Base-by-base conservation (phyloP, 352 stramenopile genomes). In the Pythium scleroteichum region DNA sequence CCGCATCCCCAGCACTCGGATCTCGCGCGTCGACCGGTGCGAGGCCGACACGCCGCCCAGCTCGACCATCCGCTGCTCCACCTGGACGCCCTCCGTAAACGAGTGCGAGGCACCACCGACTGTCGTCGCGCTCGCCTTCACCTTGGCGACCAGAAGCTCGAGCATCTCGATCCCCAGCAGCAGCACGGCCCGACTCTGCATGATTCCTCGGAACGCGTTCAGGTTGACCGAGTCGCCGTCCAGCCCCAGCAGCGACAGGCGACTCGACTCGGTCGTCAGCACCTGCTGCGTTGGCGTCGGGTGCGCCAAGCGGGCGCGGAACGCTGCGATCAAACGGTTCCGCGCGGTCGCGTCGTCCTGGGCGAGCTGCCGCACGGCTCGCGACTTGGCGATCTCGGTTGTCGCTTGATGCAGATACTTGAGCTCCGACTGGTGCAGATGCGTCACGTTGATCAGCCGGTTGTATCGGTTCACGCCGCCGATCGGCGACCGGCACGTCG, bases 401-500 rank as follows among this genome's bases (percentile, higher is more conserved):
- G 53, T 62, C 10, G 29, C 54, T 14, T 40, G 14, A 14, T 54
- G 54, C 7, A 62, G 32, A 47, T 49, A 84, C 35, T 79, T 81
- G 50, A 75, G 77, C 59, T 87, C 77, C 3, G 70, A 66, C 8
- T 68, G 48, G 19, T 82, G 68, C 24, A 82, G 70, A 13, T 67
- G 68, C 20, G 64, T 68, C 44, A 72, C 55, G 35, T 87, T 84
- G 2, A 66, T 74, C 26, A 84, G 53, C 0, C 72, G 77, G 16
- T 65, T 68, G 51, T 82, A 87, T 0, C 77, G 72, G 40, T 68
- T 67, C 12, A 87, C 62, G 2, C 66, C 68, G 8, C 66, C 64
- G n/a, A 87, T 69, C 22, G 73, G 71, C 22, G 63, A 59, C 24
- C 72, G 71, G 56, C 76, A 85, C 32, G 75, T 79, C 33, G 73